Percentiles rank a stretch among this genome's conserved stretches.
Conservation (phyloP, 1,284 basidiomycete species). For the Heliocybe sulcata region DNA sequence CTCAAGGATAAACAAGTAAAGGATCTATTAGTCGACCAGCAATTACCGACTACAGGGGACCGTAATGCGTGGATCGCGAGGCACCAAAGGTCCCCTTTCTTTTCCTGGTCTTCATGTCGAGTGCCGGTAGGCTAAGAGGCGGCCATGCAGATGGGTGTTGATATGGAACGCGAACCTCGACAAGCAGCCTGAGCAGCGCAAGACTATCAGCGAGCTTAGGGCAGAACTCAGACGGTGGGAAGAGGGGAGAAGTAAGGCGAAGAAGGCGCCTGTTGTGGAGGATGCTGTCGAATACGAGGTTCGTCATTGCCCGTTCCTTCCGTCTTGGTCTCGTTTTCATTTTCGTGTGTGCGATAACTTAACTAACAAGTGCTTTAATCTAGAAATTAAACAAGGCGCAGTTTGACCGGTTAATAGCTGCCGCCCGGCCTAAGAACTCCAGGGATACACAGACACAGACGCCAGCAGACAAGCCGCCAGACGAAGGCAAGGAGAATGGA, state of each 20-base stretch:
- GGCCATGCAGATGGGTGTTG: constrained; percentile 49
- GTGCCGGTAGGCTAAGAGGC: neutral
- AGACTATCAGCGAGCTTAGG: constrained; percentile 38
- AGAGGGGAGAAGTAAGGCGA: constrained; percentile 26
- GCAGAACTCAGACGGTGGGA: constrained; percentile 55
- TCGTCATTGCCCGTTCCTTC: constrained; percentile 19
- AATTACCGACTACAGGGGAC: constrained; percentile 46
- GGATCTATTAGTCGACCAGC: constrained; percentile 47
- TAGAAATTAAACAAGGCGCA: constrained; percentile 37
- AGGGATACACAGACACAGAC: neutral
- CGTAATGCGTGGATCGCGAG: constrained; percentile 42
- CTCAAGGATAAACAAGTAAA: constrained; percentile 56
- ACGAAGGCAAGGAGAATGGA: too few species aligned
- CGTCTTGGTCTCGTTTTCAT: neutral
- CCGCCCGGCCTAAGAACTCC: constrained; percentile 25
- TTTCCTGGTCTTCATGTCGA: too few species aligned
- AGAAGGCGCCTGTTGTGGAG: constrained; percentile 30
- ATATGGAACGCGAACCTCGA: constrained; percentile 69
- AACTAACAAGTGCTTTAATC: neutral
- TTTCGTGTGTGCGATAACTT: too few species aligned
- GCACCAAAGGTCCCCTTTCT: constrained; percentile 43
- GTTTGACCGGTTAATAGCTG: constrained; percentile 34
- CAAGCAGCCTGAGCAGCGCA: constrained; percentile 36
- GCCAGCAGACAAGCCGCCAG: neutral
- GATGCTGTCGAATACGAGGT: constrained; percentile 42